Evolutionary conservation across 2,329 filamentous ascomycete genomes (phyloP).

Genomic region (Leptosphaerulina australis): DNA sequence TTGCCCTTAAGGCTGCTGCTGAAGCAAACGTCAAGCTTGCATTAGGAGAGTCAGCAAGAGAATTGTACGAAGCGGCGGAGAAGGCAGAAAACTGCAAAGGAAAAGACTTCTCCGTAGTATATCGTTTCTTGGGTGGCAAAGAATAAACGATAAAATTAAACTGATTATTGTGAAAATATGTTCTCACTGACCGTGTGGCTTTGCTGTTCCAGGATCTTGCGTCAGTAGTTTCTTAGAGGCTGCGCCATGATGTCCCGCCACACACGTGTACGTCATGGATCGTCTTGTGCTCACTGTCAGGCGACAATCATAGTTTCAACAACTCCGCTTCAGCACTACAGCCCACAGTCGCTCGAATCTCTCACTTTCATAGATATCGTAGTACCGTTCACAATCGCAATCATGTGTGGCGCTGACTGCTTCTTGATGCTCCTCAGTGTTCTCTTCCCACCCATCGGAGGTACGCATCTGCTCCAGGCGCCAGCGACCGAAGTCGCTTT

Average conservation of each 20-base stretch:
- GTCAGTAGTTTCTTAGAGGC: too few species aligned
- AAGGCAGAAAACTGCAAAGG: conserved; percentile 53
- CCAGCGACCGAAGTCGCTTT: background rate
- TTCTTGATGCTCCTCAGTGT: conserved; percentile 66
- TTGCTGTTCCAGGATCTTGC: background rate
- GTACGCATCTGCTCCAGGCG: conserved; percentile 46
- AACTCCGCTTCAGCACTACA: conserved; percentile 3
- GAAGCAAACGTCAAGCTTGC: conserved; percentile 53
- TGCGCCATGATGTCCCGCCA: too few species aligned
- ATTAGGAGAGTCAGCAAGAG: conserved; percentile 54
- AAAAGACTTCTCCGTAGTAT: conserved; percentile 59
- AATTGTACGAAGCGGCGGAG: conserved; percentile 55
- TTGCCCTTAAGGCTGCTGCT: conserved; percentile 55
- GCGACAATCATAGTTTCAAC: conserved; percentile 7
- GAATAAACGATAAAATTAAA: conserved; percentile 40
- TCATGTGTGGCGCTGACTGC: conserved; percentile 65
- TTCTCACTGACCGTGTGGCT: too few species aligned
- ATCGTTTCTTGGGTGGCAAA: conserved; percentile 56
- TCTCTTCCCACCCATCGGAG: conserved; percentile 65
- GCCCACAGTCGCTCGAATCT: background rate
- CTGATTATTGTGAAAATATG: too few species aligned
- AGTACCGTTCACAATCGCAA: conserved; percentile 23
- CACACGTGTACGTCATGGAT: conserved; percentile 15
- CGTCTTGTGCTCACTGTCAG: conserved; percentile 2
- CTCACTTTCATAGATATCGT: background rate